phyloP scores from a whole-genome alignment of 768 basidiomycete genomes.

The Tricholoma terreum region DNA sequence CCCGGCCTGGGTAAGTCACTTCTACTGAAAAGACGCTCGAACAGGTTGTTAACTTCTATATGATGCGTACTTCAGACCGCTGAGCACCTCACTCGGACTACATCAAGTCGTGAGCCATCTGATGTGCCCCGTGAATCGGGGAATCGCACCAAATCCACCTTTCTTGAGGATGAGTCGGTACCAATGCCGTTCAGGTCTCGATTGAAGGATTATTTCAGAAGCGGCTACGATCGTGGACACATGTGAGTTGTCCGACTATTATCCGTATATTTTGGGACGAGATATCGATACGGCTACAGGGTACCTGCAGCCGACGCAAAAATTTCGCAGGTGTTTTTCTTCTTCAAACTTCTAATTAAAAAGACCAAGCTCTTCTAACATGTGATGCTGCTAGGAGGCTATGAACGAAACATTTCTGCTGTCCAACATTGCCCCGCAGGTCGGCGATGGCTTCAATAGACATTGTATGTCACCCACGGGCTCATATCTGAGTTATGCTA shows the following conservation, averaged over 20 bases:
- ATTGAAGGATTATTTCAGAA: conserved; percentile 85
- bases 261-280: background rate
- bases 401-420: conserved; percentile 97
- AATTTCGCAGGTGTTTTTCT: conserved; percentile 59
- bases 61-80: conserved; percentile 61
- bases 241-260: conserved; percentile 57
- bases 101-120: conserved; percentile 47
- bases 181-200: conserved; percentile 78
- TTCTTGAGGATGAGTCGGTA: conserved; percentile 79
- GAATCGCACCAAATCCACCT: conserved; percentile 74
- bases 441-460: conserved; percentile 95
- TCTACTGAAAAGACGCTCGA: background rate
- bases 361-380: background rate
- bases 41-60: background rate
- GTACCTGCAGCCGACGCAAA: conserved; percentile 98
- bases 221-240: conserved; percentile 95
- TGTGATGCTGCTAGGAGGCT: conserved; percentile 51
- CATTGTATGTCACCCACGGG: conserved; percentile 62
- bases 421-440: conserved; percentile 97
- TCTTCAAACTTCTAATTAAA: background rate
- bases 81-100: conserved; percentile 85
- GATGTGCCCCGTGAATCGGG: conserved; percentile 37
- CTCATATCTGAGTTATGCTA: background rate
- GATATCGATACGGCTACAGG: conserved; percentile 39
- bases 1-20: conserved; percentile 79